phyloP scores from a whole-genome alignment of 75 land plant species.

The Chamaecyparis obtusa region DNA sequence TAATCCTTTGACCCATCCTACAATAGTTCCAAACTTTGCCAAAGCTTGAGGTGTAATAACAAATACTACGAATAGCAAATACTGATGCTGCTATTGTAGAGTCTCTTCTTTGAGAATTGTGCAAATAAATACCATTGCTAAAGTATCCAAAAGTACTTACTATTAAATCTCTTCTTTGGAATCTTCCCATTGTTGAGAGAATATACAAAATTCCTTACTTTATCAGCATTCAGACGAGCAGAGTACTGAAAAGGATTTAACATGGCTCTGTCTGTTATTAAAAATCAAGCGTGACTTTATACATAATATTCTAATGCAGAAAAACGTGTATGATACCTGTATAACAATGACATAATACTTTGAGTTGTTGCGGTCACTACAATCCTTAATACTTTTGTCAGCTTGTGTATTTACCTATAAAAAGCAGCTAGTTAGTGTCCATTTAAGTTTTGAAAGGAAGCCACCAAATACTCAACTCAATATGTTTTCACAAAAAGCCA shows the following conservation, averaged over 20 bases:
- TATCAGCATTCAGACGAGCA: constrained; percentile 88
- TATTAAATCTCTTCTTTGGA: constrained; percentile 89
- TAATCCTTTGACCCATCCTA: too few species aligned
- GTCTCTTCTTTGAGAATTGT: not conserved
- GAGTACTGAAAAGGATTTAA: constrained; percentile 57
- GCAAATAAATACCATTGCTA: not conserved
- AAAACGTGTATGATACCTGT: constrained; percentile 54
- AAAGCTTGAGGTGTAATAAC: too few species aligned
- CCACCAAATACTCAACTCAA: not conserved
- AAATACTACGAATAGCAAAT: not conserved
- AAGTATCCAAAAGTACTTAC: constrained; percentile 52
- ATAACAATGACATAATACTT: constrained; percentile 87
- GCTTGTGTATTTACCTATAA: constrained; percentile 95
- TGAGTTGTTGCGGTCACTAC: constrained; percentile 83
- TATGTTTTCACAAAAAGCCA: too few species aligned
- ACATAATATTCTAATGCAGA: not conserved
- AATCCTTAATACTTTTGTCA: constrained; percentile 62
- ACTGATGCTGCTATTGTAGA: not conserved
- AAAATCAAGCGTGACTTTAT: not conserved
- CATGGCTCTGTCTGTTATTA: not conserved
- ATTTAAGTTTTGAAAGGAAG: not conserved
- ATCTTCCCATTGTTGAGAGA: constrained; percentile 79
- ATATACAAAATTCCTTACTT: constrained; percentile 74
- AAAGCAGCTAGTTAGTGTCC: constrained; percentile 10
- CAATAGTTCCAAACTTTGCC: too few species aligned